Percentiles rank a stretch among this genome's conserved stretches.
Conservation (phyloP, 2,329 filamentous ascomycete genomes). For the Trichoderma koningiopsis region DNA sequence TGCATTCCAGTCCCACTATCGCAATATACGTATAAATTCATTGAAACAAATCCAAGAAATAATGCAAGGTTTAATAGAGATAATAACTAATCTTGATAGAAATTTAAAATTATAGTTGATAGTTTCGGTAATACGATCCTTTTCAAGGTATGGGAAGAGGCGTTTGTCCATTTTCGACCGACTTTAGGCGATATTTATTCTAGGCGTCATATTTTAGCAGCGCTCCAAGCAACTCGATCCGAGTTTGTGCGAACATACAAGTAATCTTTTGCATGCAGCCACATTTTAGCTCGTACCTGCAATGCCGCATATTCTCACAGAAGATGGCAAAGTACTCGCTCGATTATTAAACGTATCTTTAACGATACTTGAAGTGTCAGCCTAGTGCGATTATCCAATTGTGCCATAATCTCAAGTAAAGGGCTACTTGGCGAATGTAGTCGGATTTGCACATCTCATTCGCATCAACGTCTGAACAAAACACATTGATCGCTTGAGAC, state of each 20-base stretch:
- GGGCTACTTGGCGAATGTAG: background rate
- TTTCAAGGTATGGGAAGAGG: background rate
- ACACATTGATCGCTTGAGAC: background rate
- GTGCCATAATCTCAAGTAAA: background rate
- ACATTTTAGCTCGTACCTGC: background rate
- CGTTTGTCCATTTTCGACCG: slow-evolving; percentile 10
- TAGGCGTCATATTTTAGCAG: background rate
- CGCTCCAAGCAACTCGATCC: background rate
- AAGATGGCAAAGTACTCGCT: background rate
- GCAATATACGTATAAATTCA: background rate
- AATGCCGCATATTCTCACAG: background rate
- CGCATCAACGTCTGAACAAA: background rate
- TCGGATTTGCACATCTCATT: background rate
- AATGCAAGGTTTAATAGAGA: background rate
- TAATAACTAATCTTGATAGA: background rate
- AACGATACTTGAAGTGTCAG: background rate
- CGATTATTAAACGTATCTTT: background rate
- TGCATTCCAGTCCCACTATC: background rate
- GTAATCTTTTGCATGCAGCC: background rate
- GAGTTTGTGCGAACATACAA: background rate
- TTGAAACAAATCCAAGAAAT: no score
- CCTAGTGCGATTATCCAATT: background rate
- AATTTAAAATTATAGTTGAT: background rate
- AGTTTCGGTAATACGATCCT: background rate
- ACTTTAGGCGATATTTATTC: background rate